Evolutionary conservation across 805 yeast species (phyloP).

Genomic region (Saccharomycopsis babjevae): DNA sequence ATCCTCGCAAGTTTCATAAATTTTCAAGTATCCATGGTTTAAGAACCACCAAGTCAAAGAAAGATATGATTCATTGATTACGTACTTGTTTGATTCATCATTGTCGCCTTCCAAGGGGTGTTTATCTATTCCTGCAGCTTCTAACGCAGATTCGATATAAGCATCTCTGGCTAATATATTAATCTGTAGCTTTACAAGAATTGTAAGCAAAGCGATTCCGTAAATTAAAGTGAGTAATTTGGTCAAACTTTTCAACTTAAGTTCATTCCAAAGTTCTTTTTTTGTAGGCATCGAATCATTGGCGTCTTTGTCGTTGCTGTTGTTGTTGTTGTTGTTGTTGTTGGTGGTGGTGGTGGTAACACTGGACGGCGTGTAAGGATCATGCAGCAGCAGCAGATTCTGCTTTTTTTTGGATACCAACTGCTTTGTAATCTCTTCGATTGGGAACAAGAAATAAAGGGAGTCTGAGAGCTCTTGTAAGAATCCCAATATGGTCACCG

Average conservation of each 20-base stretch:
- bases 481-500: conserved; percentile 72
- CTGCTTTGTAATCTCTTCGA: conserved; percentile 62
- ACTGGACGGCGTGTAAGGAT: conserved; percentile 18
- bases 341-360: not conserved
- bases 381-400: conserved; percentile 18
- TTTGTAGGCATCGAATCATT: conserved; percentile 31
- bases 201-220: conserved; percentile 54
- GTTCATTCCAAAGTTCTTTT: conserved; percentile 72
- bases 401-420: conserved; percentile 32
- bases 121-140: conserved; percentile 44
- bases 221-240: conserved; percentile 65
- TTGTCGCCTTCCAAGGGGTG: conserved; percentile 21
- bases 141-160: conserved; percentile 69
- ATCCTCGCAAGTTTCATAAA: conserved; percentile 42
- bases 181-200: conserved; percentile 75
- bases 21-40: conserved; percentile 69
- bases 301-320: not conserved
- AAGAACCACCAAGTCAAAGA: conserved; percentile 91
- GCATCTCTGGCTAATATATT: conserved; percentile 82
- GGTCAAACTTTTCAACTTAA: conserved; percentile 65
- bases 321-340: not conserved
- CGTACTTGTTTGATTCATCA: conserved; percentile 33
- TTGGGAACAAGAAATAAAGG: conserved; percentile 50
- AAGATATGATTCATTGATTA: conserved; percentile 70
- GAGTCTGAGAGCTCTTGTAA: conserved; percentile 67